Evolutionary conservation across 345 rosid species (phyloP).

Genomic region (Acer yangbiense): DNA sequence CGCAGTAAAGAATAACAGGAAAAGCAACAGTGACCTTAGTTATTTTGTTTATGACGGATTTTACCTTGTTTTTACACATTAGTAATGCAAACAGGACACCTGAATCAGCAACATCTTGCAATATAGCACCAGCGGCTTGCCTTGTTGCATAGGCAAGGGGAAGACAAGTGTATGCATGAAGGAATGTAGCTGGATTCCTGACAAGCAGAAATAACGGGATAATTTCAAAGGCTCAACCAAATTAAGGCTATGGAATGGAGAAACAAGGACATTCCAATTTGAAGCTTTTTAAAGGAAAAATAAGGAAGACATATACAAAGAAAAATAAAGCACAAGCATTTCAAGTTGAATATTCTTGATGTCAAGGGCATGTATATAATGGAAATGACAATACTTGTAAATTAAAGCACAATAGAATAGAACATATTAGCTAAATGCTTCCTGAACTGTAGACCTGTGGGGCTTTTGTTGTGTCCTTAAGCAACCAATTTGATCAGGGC

Average conservation of each 20-base stretch:
- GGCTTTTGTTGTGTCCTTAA: neutral
- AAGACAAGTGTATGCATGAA: conserved; percentile 97
- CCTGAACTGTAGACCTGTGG: neutral
- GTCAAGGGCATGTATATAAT: neutral
- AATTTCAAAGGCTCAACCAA: conserved; percentile 10
- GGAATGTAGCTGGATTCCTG: conserved; percentile 95
- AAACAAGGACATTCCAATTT: neutral
- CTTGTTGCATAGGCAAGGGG: conserved; percentile 82
- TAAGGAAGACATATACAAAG: neutral
- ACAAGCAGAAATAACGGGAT: conserved; percentile 10
- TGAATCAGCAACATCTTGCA: conserved; percentile 92
- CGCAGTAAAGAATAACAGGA: conserved; percentile 11
- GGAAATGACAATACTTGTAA: neutral
- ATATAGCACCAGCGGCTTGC: conserved; percentile 81
- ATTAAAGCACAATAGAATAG: neutral
- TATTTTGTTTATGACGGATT: neutral
- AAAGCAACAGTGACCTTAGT: neutral
- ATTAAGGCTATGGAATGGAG: neutral
- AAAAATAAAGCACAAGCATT: neutral
- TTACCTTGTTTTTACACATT: conserved; percentile 87
- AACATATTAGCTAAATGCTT: neutral
- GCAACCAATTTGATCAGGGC: too few species aligned
- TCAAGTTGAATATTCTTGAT: neutral
- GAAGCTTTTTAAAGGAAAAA: neutral
- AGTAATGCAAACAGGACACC: conserved; percentile 83